Base-by-base conservation (phyloP, 495 filamentous ascomycete genomes). In the Hypomontagnella monticulosa region DNA sequence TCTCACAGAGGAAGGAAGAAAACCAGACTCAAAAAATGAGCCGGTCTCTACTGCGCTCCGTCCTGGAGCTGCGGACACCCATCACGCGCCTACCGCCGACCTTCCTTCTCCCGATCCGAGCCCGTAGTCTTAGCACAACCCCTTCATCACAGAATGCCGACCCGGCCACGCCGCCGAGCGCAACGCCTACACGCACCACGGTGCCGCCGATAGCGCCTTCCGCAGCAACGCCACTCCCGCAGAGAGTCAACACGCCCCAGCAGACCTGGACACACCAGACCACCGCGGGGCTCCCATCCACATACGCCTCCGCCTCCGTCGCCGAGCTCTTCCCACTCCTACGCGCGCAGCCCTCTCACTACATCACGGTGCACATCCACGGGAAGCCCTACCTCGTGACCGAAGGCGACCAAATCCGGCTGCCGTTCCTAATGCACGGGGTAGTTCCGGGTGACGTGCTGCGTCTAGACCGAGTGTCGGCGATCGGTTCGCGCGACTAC, bases 401-500 rank as follows among this genome's bases (percentile, higher is more conserved):
- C 0, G 78, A 77, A 33, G 96, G 95, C 62, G 95, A 98, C 75
- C 84, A 83, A 37, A 67, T 99, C 1, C 91, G 92, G n/a, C 87
- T 99, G 40, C 96, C 95, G n/a, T 98, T 98, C 84, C 85, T 85
- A 65, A 93, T 98, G 90, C 88, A 89, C 20, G 87, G 85, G 23
- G 94, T 96, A 1, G 78, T 83, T 51, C 87, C 92, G 0, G 95
- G 95, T 0, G 93, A 97, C 71, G 76, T 92, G 34, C 79, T 99
- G 43, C 91, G 93, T 12, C 85, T 99, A 46, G 93, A 96, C 77
- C 87, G 91, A 18, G 95, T 92, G 15, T 85, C 83, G 5, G 80
- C 84, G 19, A 71, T 99, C 9, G 95, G 95, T 4, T 93, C 89
- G 44, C 84, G 95, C 56, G 95, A 98, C 68, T 97, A 90, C 78